phyloP scores from a whole-genome alignment of 495 filamentous ascomycete species.

The Neurospora sp. region DNA sequence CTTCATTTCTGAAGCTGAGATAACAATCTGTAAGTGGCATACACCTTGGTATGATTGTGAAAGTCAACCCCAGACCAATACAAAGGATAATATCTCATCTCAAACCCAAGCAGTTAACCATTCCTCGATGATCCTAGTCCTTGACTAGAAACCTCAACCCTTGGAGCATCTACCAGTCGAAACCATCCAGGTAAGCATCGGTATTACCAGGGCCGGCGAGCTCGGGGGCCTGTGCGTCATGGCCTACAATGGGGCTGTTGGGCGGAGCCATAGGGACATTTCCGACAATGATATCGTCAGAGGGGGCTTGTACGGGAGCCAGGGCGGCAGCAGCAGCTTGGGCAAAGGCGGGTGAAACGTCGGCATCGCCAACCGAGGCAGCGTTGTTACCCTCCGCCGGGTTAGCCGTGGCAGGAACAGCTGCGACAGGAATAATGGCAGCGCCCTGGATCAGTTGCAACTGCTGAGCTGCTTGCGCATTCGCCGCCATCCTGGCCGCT shows the following conservation, averaged over 20 bases:
- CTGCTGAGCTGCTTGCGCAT: not conserved
- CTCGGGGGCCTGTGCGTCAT: too few relatives aligned
- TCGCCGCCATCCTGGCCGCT: too few relatives aligned
- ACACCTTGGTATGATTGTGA: not conserved
- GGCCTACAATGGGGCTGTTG: not conserved
- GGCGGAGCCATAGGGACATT: not conserved
- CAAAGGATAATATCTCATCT: not conserved
- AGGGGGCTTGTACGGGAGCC: not conserved
- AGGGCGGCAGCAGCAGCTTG: too few relatives aligned
- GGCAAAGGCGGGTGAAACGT: not conserved
- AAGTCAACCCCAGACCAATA: not conserved
- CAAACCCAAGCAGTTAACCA: not conserved
- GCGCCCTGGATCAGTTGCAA: not conserved
- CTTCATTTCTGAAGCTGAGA: not conserved
- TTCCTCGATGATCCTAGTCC: not conserved
- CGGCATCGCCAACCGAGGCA: too few relatives aligned
- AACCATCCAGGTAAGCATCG: not conserved
- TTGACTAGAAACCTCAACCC: not conserved
- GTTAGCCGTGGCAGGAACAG: not conserved
- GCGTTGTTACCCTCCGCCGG: not conserved
- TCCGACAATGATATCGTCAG: not conserved
- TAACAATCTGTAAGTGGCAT: not conserved
- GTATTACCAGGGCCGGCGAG: not conserved
- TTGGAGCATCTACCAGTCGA: too few relatives aligned
- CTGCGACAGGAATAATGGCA: too few relatives aligned